These are phyloP conservation scores for Massariosphaeria phaeospora DNA, from an alignment of 495 filamentous ascomycete genomes.

Conservation along the genomic window DNA sequence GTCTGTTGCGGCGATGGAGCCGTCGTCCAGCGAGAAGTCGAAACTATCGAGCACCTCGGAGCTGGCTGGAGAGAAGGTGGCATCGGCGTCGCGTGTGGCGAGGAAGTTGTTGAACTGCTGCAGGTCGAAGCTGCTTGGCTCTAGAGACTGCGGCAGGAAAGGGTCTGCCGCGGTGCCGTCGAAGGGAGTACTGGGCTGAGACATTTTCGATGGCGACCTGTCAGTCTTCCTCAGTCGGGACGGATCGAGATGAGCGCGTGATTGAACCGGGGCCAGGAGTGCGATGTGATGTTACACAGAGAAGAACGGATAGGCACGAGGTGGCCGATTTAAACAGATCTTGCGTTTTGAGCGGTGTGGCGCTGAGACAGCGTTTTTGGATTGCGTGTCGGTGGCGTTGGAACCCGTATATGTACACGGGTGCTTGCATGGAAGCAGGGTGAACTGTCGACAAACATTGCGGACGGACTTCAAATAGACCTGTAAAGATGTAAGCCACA, in stretches of 20 bases:
- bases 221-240: neutral
- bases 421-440: neutral
- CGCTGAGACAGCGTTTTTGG: constrained; percentile 16
- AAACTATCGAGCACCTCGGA: neutral
- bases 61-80: neutral
- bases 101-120: neutral
- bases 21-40: neutral
- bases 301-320: neutral
- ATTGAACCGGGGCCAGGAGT: neutral
- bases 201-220: neutral
- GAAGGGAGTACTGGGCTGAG: constrained; percentile 2
- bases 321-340: neutral
- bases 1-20: neutral
- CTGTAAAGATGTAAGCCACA: too few species aligned
- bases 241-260: neutral
- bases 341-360: constrained; percentile 1
- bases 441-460: neutral
- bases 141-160: neutral
- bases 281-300: neutral
- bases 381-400: neutral
- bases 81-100: neutral
- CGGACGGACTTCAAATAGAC: neutral
- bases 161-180: neutral
- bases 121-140: neutral
- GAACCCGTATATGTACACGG: neutral